Evolutionary conservation across 2,329 filamentous ascomycete species (phyloP), one percentile per base, ranked within the genome.

Genomic region (Colletotrichum caudatum): DNA sequence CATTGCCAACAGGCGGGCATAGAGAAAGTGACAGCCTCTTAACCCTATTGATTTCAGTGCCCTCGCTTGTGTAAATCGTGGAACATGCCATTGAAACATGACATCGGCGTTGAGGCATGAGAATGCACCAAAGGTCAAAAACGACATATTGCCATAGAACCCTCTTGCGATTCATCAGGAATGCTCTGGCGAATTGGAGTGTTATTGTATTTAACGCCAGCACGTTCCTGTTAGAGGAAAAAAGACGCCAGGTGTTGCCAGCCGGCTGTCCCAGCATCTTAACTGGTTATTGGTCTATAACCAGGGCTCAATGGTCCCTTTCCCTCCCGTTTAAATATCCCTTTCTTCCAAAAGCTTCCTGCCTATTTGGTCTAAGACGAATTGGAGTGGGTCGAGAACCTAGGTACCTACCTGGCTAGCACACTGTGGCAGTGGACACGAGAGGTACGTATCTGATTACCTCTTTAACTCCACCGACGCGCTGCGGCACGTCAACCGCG

Each of bases 401-500:
- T 48, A 39, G 9, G 11, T 39, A 39, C 12, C 12, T 35, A 20
- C 29, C 29, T 29, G 29, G 29, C 29, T 29, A 29, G 29, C 29
- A 2, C 29, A 29, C 29, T 29, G 29, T 29, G 29, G 26, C 59
- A 35, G 18, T 54, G 33, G 39, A 12, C 12, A 20, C 23, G 8
- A 14, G 58, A 50, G 41, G 58, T 71, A 60, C 44, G 41, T 66
- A 41, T 44, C 26, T 7, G 20, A 6, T 3, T 23, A 26, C 35
- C 60, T 29, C n/a, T 54, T 56, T 56, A 44, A 46, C 69, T 59
- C 63, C 54, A 63, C 60, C 23, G 66, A 69, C 69, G 66, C 69
- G 69, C 46, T 37, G n/a, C 66, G 26, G 60, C 69, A 72, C 66
- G 65, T 69, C 33, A 37, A 66, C 14, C 66, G 65, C 69, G 69